Percentiles rank a stretch among this genome's conserved stretches.
These are phyloP conservation scores for Xylaria cubensis DNA, from an alignment of 495 filamentous ascomycete species.

Conservation along the genomic window DNA sequence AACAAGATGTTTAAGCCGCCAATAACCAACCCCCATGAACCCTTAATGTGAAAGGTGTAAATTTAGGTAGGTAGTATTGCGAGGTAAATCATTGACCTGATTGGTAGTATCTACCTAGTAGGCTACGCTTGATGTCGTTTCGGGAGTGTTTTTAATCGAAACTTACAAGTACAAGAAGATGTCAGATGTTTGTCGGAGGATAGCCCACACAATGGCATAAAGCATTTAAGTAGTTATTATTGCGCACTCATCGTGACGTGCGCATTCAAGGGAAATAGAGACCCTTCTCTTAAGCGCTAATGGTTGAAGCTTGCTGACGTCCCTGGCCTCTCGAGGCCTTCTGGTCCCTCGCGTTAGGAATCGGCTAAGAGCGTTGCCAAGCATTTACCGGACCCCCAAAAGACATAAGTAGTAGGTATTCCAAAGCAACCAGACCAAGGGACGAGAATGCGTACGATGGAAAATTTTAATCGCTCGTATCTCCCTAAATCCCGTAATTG, in stretches of 20 bases:
- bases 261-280: neutral
- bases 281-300: neutral
- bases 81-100: neutral
- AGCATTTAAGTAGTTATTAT: neutral
- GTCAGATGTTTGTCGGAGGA: neutral
- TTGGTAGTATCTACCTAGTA: neutral
- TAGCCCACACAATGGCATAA: neutral
- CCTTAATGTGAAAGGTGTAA: neutral
- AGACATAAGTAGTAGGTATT: neutral
- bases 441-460: neutral
- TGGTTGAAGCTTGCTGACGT: neutral
- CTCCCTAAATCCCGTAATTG: conserved; percentile 12
- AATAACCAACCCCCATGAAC: conserved; percentile 4
- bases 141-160: conserved; percentile 5
- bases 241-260: neutral
- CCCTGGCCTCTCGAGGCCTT: neutral
- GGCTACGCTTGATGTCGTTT: neutral
- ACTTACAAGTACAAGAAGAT: neutral
- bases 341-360: neutral
- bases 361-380: neutral
- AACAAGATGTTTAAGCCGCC: conserved; percentile 14
- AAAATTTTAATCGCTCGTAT: conserved; percentile 30
- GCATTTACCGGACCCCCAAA: neutral
- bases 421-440: neutral
- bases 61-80: neutral